Conservation (phyloP, 2,329 filamentous ascomycete genomes). For the Colletotrichum magnum region DNA sequence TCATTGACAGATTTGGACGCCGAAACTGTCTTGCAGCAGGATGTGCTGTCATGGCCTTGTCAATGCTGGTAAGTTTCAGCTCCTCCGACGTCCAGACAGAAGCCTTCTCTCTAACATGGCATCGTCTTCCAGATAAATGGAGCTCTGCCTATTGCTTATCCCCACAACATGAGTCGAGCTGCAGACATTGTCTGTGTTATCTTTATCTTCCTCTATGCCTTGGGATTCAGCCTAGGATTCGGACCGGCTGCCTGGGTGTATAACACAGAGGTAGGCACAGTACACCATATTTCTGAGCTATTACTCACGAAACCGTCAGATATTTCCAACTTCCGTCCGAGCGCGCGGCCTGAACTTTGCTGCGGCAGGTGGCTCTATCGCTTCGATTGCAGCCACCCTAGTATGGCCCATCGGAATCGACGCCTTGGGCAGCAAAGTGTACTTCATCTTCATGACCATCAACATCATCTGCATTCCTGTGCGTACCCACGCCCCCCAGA, state of each 20-base stretch:
- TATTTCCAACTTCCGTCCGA: conserved; percentile 71
- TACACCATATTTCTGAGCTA: not conserved
- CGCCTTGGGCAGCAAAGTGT: conserved; percentile 64
- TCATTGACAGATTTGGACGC: conserved; percentile 68
- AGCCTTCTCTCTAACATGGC: not conserved
- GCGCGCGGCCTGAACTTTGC: conserved; percentile 70
- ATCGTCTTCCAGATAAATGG: conserved; percentile 63
- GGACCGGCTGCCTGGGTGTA: conserved; percentile 72
- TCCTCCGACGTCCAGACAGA: not conserved
- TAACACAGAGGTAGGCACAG: conserved; percentile 63
- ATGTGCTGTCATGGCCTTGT: conserved; percentile 65
- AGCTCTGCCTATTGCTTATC: conserved; percentile 64
- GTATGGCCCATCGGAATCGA: conserved; percentile 69
- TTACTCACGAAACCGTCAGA: conserved; percentile 48
- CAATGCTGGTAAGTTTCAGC: conserved; percentile 61
- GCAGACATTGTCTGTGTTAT: conserved; percentile 66
- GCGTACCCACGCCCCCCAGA: conserved; percentile 21
- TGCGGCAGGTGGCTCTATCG: conserved; percentile 68
- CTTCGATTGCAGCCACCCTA: conserved; percentile 67
- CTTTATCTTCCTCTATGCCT: conserved; percentile 71
- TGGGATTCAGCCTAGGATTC: conserved; percentile 71
- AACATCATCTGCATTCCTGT: conserved; percentile 64
- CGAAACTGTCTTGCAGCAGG: conserved; percentile 63
- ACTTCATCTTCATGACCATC: conserved; percentile 71
- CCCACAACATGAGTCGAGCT: conserved; percentile 60